Evolutionary conservation across 768 basidiomycete species (phyloP).

Genomic region (Panaeolus cyanescens): DNA sequence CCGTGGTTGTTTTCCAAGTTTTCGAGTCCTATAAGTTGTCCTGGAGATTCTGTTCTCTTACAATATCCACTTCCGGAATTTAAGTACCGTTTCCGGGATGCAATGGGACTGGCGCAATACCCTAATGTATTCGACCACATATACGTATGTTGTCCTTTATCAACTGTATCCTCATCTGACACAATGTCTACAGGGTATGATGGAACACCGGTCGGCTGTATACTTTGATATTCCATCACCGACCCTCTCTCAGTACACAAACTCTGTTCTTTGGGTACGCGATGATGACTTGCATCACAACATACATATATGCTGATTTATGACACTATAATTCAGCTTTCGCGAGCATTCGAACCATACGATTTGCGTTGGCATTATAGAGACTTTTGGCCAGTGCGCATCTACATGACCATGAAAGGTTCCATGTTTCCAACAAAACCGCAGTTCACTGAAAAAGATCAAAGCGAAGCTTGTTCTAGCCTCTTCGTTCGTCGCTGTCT

Average conservation of each 20-base stretch:
- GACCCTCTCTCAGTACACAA: neutral
- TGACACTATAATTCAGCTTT: neutral
- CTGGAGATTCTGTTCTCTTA: neutral
- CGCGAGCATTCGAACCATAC: neutral
- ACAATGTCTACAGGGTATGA: constrained; percentile 1
- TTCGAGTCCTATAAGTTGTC: neutral
- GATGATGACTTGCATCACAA: no score
- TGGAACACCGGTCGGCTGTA: neutral
- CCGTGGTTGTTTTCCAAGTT: neutral
- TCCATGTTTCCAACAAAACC: neutral
- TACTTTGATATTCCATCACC: constrained; percentile 6
- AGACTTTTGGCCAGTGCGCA: constrained; percentile 24
- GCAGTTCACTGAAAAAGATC: constrained; percentile 4
- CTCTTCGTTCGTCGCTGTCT: constrained; percentile 11
- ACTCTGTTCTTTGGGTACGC: neutral
- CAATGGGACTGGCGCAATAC: constrained; percentile 11
- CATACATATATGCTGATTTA: neutral
- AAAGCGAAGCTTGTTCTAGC: constrained; percentile 3
- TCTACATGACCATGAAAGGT: constrained; percentile 17
- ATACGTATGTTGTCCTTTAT: constrained; percentile 5
- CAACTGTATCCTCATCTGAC: neutral
- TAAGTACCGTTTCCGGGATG: neutral
- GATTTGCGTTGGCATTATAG: constrained; percentile 10
- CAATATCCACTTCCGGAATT: neutral
- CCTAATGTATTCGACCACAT: constrained; percentile 12